phyloP scores from a whole-genome alignment of 805 yeast genomes.

The Starmerella bacillaris region DNA sequence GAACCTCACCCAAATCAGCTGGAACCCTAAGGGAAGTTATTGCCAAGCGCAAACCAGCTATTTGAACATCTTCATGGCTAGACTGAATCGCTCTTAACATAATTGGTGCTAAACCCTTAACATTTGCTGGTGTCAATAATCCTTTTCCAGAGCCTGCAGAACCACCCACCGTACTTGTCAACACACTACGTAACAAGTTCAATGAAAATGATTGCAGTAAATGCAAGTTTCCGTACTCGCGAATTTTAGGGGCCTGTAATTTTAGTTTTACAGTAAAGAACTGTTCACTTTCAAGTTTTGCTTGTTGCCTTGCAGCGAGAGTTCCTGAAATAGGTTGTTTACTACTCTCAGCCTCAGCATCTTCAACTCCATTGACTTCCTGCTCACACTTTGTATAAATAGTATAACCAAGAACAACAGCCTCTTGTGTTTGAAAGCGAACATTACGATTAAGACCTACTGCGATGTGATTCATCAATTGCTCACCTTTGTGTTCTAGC shows the following conservation, averaged over 20 bases:
- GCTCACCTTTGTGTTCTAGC: conserved; percentile 59
- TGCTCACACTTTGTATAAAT: conserved; percentile 37
- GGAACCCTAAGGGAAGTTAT: conserved; percentile 43
- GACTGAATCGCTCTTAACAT: conserved; percentile 43
- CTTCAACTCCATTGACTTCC: conserved; percentile 13
- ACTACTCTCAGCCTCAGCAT: not conserved
- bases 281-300: conserved; percentile 30
- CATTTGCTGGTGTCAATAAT: conserved; percentile 39
- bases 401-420: conserved; percentile 57
- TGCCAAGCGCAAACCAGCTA: conserved; percentile 47
- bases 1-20: conserved; percentile 29
- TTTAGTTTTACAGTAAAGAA: conserved; percentile 63
- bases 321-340: conserved; percentile 3
- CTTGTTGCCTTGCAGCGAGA: conserved; percentile 13
- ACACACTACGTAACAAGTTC: conserved; percentile 55
- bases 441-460: conserved; percentile 61
- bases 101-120: conserved; percentile 59
- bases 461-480: conserved; percentile 55
- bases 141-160: conserved; percentile 7
- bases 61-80: conserved; percentile 60
- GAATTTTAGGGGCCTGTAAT: conserved; percentile 25
- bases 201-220: conserved; percentile 59
- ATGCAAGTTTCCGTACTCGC: conserved; percentile 36
- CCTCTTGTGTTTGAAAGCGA: conserved; percentile 38
- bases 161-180: conserved; percentile 38